Percentiles rank a stretch among this genome's conserved stretches.
Evolutionary conservation across 202 grass and related monocot species (phyloP).

Genomic region (Carex sylvatica): DNA sequence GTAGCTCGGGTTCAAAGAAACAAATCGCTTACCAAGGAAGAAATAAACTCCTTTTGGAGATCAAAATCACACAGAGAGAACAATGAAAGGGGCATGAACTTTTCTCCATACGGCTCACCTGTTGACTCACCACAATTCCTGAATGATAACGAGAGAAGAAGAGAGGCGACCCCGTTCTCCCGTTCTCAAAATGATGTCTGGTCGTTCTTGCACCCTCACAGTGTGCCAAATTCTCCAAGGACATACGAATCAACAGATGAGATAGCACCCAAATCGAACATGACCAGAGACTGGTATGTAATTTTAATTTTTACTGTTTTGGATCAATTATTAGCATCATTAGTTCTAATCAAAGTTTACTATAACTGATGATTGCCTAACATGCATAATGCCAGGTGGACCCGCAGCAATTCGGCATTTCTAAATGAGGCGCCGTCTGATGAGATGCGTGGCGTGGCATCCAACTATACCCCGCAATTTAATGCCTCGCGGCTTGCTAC

Average conservation of each 20-base stretch:
- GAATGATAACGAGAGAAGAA: not conserved
- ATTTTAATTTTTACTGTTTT: not conserved
- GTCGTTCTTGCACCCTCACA: not conserved
- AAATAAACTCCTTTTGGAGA: constrained; percentile 69
- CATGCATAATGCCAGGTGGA: constrained; percentile 58
- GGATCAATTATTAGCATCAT: not conserved
- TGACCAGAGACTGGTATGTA: constrained; percentile 28
- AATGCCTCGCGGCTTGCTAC: constrained; percentile 35
- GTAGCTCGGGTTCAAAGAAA: constrained; percentile 58
- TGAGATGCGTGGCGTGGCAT: constrained; percentile 24
- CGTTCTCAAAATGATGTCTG: not conserved
- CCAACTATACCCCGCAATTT: constrained; percentile 54
- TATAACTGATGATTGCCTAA: not conserved
- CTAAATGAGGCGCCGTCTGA: constrained; percentile 65
- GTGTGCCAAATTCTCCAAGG: constrained; percentile 6
- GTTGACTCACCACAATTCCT: constrained; percentile 12
- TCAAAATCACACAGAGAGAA: constrained; percentile 21
- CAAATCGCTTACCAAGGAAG: constrained; percentile 69
- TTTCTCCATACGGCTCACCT: constrained; percentile 13
- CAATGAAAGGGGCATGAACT: not conserved
- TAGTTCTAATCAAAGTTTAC: not conserved
- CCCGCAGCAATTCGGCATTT: constrained; percentile 77
- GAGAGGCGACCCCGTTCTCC: not conserved
- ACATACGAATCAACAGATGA: not conserved
- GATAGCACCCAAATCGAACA: not conserved